Conservation (phyloP, 176 grass and related monocot genomes). For the Phyllostachys edulis region DNA sequence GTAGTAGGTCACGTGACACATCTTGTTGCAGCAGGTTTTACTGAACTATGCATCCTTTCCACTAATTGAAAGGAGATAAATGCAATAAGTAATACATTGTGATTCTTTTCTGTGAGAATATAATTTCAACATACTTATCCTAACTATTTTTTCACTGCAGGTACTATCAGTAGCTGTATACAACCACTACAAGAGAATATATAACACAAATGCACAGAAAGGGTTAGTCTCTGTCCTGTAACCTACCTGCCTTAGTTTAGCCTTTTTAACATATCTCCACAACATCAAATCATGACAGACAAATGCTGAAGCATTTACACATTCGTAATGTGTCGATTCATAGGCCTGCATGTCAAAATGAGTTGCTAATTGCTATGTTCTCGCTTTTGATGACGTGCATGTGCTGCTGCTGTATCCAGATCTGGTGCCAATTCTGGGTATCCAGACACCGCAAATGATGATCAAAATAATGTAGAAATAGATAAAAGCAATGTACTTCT, state of each 20-base stretch:
- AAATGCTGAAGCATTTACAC: slow-evolving; percentile 28
- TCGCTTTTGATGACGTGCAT: slow-evolving; percentile 23
- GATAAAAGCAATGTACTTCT: slow-evolving; percentile 99
- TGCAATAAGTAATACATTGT: not conserved
- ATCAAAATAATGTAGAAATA: slow-evolving; percentile 85
- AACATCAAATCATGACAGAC: not conserved
- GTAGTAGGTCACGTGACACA: not conserved
- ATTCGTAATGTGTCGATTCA: slow-evolving; percentile 1
- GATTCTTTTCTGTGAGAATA: not conserved
- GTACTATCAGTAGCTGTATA: slow-evolving; percentile 94
- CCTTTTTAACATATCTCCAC: not conserved
- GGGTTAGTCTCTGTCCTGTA: slow-evolving; percentile 67
- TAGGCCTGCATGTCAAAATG: not conserved
- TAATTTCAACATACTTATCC: slow-evolving; percentile 15
- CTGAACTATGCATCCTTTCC: not conserved
- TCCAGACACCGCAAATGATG: slow-evolving; percentile 46
- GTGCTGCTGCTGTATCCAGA: slow-evolving; percentile 49
- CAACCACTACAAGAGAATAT: slow-evolving; percentile 99
- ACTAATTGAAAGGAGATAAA: not conserved
- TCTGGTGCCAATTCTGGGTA: slow-evolving; percentile 45
- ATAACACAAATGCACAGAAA: slow-evolving; percentile 79
- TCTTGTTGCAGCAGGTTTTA: not conserved
- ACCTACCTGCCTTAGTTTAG: slow-evolving; percentile 13
- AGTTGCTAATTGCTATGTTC: slow-evolving; percentile 8
- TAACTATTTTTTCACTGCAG: slow-evolving; percentile 48